phyloP scores from a whole-genome alignment of 495 filamentous ascomycete genomes.

The Lasiosphaeria hispida region DNA sequence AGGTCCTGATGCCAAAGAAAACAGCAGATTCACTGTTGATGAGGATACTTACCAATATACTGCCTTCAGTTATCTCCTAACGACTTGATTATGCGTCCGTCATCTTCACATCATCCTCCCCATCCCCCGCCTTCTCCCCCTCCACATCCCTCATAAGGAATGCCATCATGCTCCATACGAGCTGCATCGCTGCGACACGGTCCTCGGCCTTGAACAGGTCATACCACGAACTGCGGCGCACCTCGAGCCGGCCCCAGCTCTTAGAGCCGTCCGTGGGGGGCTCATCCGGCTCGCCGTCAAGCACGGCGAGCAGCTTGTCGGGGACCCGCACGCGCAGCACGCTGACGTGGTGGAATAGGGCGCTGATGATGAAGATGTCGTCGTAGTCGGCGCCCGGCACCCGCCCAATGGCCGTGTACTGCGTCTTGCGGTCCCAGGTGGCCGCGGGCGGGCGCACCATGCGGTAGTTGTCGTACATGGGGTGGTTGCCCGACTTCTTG shows the following conservation, averaged over 20 bases:
- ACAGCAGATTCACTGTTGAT: too few relatives aligned
- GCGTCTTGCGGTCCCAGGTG: conserved; percentile 75
- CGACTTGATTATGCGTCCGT: conserved; percentile 22
- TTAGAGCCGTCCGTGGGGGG: conserved; percentile 13
- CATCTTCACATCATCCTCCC: conserved; percentile 36
- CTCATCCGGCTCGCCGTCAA: conserved; percentile 36
- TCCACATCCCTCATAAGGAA: conserved; percentile 60
- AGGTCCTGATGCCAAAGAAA: too few relatives aligned
- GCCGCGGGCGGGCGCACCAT: conserved; percentile 60
- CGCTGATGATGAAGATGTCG: conserved; percentile 79
- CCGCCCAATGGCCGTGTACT: conserved; percentile 72
- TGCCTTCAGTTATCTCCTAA: neutral
- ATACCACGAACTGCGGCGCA: conserved; percentile 74
- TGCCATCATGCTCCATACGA: conserved; percentile 73
- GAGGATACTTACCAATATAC: too few relatives aligned
- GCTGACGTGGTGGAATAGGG: conserved; percentile 78
- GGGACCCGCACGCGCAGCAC: conserved; percentile 75
- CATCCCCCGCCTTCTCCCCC: conserved; percentile 20
- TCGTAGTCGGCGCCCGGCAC: conserved; percentile 40
- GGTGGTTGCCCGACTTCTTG: conserved; percentile 47
- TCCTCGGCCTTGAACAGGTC: conserved; percentile 70
- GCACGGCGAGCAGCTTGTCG: conserved; percentile 55
- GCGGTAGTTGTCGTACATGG: conserved; percentile 55
- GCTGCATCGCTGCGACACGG: conserved; percentile 65
- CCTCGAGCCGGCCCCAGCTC: conserved; percentile 55